Conservation (phyloP, 1,284 basidiomycete species). For the Erythrobasidium hasegawianum region DNA sequence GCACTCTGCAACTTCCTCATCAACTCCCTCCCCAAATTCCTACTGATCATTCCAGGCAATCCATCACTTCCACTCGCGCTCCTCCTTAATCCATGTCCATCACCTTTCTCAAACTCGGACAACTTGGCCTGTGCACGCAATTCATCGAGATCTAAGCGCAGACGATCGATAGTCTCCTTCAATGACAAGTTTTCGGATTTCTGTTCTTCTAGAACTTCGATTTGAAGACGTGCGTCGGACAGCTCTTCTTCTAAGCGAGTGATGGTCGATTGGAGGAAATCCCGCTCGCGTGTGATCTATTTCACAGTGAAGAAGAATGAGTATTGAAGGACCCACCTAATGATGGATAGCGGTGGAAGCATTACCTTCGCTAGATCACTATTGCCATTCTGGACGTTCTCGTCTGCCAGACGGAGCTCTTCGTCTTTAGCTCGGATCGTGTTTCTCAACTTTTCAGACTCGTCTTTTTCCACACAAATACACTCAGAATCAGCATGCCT, state of each 20-base stretch:
- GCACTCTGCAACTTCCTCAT: constrained; percentile 57
- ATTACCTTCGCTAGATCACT: constrained; percentile 54
- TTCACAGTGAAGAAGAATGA: too few species aligned
- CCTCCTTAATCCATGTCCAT: constrained; percentile 11
- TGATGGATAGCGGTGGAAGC: too few species aligned
- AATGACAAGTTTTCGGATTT: constrained; percentile 74
- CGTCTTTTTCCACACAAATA: constrained; percentile 58
- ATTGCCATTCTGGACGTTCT: constrained; percentile 58
- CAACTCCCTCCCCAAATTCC: constrained; percentile 76
- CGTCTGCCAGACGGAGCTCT: constrained; percentile 56
- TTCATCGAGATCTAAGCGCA: constrained; percentile 86
- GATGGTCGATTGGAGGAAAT: constrained; percentile 65
- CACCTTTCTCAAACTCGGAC: constrained; percentile 43
- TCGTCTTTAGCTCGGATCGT: constrained; percentile 68
- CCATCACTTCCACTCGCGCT: constrained; percentile 51
- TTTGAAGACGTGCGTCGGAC: constrained; percentile 63
- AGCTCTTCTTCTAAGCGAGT: constrained; percentile 65
- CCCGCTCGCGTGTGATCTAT: constrained; percentile 55
- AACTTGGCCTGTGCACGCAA: constrained; percentile 58
- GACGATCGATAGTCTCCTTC: constrained; percentile 82
- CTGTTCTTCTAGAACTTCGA: constrained; percentile 72
- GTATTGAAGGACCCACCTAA: too few species aligned
- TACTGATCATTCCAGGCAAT: constrained; percentile 62
- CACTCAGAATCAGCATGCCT: too few species aligned
- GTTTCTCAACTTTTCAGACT: constrained; percentile 71